Base-by-base conservation (phyloP, 306 rosid genomes). In the Luffa aegyptiaca region DNA sequence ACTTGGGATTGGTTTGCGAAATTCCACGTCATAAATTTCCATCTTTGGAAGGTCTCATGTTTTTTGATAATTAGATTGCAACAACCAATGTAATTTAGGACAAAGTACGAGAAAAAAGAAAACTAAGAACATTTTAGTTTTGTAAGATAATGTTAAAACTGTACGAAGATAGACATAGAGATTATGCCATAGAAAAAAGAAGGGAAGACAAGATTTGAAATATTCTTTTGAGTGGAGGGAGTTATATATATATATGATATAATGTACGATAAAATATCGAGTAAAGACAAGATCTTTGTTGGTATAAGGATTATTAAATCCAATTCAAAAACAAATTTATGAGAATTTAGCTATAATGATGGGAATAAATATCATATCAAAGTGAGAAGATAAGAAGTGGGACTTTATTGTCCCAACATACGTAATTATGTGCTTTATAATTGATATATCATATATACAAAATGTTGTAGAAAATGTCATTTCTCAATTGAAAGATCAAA, bases 151-250 rank as follows among this genome's bases (percentile, higher is more conserved):
- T 74, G 78, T 74, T 33, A 74, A 74, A 72, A 74, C 5, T 74
- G 78, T 74, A 74, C 78, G 44, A 74, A 49, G 58, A 49, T 51
- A 74, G 78, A 74, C 78, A 74, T 33, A 16, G 78, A 74, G 62
- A 74, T 74, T 48, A 74, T 51, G 78, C 21, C 20, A 72, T 20
- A 3, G 77, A 46, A 48, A 46, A 73, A 26, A 12, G 8, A 17
- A 42, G 10, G n/a, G 55, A n/a, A 44, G 75, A 69, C 75, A 69
- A 69, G 53, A 44, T 44, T 69, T 46, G 41, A 72, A 72, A 72
- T 72, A 72, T 72, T 48, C 58, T 46, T n/a, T 46, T 26, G 3
- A 13, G 39, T 71, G 37, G 58, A 26, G 77, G 3, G 5, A 12
- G 76, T 71, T 71, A 46, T 8, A 20, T 44, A 46, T 8, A 20